Conservation (phyloP, 2,329 filamentous ascomycete genomes). For the Xylariaceae sp. region DNA sequence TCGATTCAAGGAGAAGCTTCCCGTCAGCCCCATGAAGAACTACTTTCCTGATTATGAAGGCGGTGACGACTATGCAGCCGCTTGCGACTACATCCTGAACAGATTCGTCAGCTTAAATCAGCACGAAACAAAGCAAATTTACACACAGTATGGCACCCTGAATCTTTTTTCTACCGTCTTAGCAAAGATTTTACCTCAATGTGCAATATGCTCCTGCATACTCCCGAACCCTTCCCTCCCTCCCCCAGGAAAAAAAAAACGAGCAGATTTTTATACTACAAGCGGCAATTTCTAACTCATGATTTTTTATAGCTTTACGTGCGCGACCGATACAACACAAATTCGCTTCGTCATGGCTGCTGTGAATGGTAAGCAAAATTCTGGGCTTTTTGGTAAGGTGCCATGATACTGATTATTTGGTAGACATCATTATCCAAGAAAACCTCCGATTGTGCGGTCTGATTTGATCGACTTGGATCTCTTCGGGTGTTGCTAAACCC, state of each 20-base stretch:
- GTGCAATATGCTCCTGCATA: too few relatives aligned
- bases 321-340: slow-evolving; percentile 97
- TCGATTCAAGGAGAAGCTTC: slow-evolving; percentile 85
- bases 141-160: slow-evolving; percentile 62
- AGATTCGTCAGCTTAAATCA: slow-evolving; percentile 98
- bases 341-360: slow-evolving; percentile 99
- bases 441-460: slow-evolving; percentile 96
- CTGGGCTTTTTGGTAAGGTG: not conserved
- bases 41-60: slow-evolving; percentile 94
- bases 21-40: slow-evolving; percentile 82
- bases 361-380: slow-evolving; percentile 79
- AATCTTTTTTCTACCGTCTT: not conserved
- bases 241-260: too few relatives aligned
- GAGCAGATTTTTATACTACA: too few relatives aligned
- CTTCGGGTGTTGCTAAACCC: slow-evolving; percentile 1
- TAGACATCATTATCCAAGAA: slow-evolving; percentile 99
- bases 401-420: slow-evolving; percentile 49
- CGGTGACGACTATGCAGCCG: slow-evolving; percentile 91
- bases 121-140: slow-evolving; percentile 99
- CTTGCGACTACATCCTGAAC: slow-evolving; percentile 99
- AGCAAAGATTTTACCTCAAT: too few relatives aligned
- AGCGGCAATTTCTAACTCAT: too few relatives aligned
- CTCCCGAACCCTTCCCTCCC: too few relatives aligned
- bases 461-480: slow-evolving; percentile 68
- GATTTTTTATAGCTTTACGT: slow-evolving; percentile 71